Base-by-base conservation (phyloP, 164 flowering plant genomes). In the Vitis riparia region DNA sequence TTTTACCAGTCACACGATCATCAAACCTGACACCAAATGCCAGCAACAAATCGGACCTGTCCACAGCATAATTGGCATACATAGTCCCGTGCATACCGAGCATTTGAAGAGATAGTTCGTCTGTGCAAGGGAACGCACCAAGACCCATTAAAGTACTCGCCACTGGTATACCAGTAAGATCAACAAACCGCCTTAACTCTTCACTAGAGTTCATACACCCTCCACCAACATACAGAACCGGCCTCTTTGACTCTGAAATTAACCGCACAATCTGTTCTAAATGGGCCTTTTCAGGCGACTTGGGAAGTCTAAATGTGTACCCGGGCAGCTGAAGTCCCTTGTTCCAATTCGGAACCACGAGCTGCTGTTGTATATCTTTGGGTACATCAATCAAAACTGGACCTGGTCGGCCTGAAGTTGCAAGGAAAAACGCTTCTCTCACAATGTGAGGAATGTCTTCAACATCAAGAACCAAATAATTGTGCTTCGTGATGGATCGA, bases 51-150 rank as follows among this genome's bases (percentile, higher is more conserved):
- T 88, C 90, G 11, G 82, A 48, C 59, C 75, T 75, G 63, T 89
- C 86, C 57, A 89, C 87, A 9, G 91, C 84, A 68, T 88, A 89
- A 71, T 89, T 88, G 0, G 94, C 94, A 76, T 79, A 85, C 3
- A 90, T 88, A 53, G 92, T 88, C 12, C 94, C 94, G 69, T 88
- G 90, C 92, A 90, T 90, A 29, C 92, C 94, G 12, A 86, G 86
- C 89, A 88, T 90, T 11, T 77, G 80, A 11, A 88, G 78, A 1
- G 90, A 85, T 23, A 82, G 74, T 1, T 82, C 89, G 63, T 80
- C 85, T 0, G 75, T 6, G 29, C 71, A 51, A 0, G 94, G 83
- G 57, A 61, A 88, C 0, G 83, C 65, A 0, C 91, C 92, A n/a
- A 89, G 84, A 71, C 92, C 94, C 92, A 88, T 89, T 68, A 89